Base-by-base conservation (phyloP, 768 basidiomycete species). In the Pholiota conissans region DNA sequence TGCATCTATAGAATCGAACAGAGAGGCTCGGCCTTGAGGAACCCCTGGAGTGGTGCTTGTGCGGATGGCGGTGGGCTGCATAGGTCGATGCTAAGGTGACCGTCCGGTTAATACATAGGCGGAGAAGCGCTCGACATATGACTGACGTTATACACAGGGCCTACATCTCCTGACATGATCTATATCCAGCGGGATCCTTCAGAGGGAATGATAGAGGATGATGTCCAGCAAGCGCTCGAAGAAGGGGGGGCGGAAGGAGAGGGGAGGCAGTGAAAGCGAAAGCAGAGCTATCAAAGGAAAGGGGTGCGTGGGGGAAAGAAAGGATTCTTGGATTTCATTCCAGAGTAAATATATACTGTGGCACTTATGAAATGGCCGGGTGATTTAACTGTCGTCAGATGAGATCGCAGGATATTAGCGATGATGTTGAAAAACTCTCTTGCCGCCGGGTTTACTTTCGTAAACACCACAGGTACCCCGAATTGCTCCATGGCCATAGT, bases 1-100 rank as follows among this genome's bases (percentile, higher is more conserved):
- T 59, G 79, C 72, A 32, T 94, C 92, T 59, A 96, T 81, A 35
- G 86, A 81, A 57, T 93, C 91, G 30, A 59, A 56, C 49, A 60
- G 56, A 3, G 55, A 79, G 77, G 61, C 90, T 70, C 55, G 88
- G 75, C 9, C 52, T 24, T 64, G 67, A 11, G 63, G 60, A 52
- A 66, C 29, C 69, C 74, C 60, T 69, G 73, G 61, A 62, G 69
- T 49, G 73, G 74, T 58, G 73, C 73, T 65, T 71, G 76, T 61
- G 71, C 66, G 22, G 72, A 73, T 13, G 73, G 74, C 9, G 1
- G 73, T 71, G 2, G 80, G 78, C 62, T 80, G 80, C 50, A 82
- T 75, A 61, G 75, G 76, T 60, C 80, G 74, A 55, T 82, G 80
- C 79, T 78, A 37, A 29, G 63, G 27, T n/a, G 29, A 22, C 32